A percentile compares a stretch with the other conserved stretches of the same genome.
Evolutionary conservation across 257 asterid genomes (phyloP).

Genomic region (Solanum piurae): DNA sequence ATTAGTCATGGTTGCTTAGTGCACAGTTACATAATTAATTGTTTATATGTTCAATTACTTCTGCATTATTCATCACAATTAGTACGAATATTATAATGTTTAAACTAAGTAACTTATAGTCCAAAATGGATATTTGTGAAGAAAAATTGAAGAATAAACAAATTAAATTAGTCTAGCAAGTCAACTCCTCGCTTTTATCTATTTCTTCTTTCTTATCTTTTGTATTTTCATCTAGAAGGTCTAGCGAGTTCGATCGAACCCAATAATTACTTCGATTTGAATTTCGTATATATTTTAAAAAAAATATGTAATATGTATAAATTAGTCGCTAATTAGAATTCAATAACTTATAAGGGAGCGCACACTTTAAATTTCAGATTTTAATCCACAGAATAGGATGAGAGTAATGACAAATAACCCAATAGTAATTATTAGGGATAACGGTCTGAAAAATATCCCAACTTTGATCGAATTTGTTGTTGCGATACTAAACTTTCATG

Average conservation of each 20-base stretch:
- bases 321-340: background rate
- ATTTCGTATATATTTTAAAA: background rate
- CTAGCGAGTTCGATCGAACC: accelerated
- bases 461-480: no score
- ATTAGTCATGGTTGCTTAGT: background rate
- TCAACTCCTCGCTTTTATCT: background rate
- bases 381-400: background rate
- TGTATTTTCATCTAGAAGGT: background rate
- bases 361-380: background rate
- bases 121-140: background rate
- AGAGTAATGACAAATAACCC: background rate
- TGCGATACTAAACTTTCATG: no score
- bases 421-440: no score
- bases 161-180: background rate
- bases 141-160: background rate
- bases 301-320: background rate
- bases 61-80: background rate
- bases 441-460: no score
- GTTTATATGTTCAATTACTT: background rate
- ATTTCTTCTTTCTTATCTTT: background rate
- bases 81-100: background rate
- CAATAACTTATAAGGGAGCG: accelerated
- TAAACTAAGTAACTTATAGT: background rate
- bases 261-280: background rate
- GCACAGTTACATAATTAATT: background rate